Evolutionary conservation across 306 rosid genomes (phyloP).

Genomic region (Pterocarpus santalinus): DNA sequence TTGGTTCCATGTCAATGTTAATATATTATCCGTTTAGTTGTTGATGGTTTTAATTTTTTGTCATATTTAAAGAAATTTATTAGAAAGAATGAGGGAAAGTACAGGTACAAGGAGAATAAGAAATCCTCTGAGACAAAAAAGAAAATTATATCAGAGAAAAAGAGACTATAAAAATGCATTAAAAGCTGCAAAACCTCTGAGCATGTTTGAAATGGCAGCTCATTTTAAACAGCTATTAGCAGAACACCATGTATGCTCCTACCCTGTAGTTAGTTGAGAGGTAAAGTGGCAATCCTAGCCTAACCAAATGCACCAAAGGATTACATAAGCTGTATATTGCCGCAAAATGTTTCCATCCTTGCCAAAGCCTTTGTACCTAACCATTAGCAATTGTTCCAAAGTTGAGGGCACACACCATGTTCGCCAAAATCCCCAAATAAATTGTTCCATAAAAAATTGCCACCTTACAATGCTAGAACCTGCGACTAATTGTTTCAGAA

Average conservation of each 20-base stretch:
- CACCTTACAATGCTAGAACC: constrained; percentile 21
- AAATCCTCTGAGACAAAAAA: constrained; percentile 12
- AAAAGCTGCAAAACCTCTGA: constrained; percentile 24
- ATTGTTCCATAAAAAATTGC: background rate
- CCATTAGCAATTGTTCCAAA: constrained; percentile 32
- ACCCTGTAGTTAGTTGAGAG: constrained; percentile 8
- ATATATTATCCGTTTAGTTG: constrained; percentile 14
- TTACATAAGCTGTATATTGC: constrained; percentile 11
- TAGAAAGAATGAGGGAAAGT: constrained; percentile 14
- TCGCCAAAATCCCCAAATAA: constrained; percentile 17
- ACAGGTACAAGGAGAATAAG: background rate
- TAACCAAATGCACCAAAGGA: constrained; percentile 4
- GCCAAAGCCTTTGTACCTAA: constrained; percentile 24
- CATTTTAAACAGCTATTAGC: background rate
- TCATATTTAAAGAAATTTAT: constrained; percentile 3
- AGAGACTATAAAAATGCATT: constrained; percentile 23
- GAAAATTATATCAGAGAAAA: background rate
- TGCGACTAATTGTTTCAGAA: background rate
- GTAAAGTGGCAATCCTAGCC: constrained; percentile 25
- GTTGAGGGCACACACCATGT: constrained; percentile 9
- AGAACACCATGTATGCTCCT: constrained; percentile 23
- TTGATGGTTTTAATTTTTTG: constrained; percentile 6
- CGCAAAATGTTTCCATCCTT: background rate
- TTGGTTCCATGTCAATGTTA: background rate
- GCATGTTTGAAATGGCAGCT: constrained; percentile 20